A percentile compares a stretch with the other conserved stretches of the same genome.
These are phyloP conservation scores for Xylaria hypoxylon DNA, from an alignment of 2,329 filamentous ascomycete species.

Conservation along the genomic window DNA sequence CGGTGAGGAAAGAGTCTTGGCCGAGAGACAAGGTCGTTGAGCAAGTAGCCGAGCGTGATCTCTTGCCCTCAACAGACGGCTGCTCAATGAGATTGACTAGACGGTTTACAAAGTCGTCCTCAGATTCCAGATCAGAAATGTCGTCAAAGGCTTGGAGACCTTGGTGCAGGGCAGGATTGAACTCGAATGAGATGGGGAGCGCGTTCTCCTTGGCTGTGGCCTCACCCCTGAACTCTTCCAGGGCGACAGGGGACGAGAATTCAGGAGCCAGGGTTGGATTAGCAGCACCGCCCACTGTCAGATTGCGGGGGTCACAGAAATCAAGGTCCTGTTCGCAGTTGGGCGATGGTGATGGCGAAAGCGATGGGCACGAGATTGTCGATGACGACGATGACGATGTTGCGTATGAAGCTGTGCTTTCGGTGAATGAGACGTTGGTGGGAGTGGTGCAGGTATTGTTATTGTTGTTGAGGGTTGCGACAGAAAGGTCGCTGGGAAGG, in stretches of 20 bases:
- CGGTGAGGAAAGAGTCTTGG: conserved; percentile 81
- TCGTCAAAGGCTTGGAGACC: conserved; percentile 82
- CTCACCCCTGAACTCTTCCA: conserved; percentile 71
- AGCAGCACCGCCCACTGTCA: conserved; percentile 75
- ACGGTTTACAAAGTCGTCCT: conserved; percentile 84
- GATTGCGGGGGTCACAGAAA: conserved; percentile 91
- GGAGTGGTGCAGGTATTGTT: conserved; percentile 35
- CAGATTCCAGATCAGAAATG: conserved; percentile 89
- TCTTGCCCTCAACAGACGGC: conserved; percentile 71
- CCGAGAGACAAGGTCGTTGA: conserved; percentile 76
- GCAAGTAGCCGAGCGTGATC: conserved; percentile 75
- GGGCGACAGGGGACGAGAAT: conserved; percentile 72
- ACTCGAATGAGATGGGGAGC: conserved; percentile 63
- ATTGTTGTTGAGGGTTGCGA: conserved; percentile 62
- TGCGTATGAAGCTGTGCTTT: conserved; percentile 27
- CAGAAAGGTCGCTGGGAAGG: conserved; percentile 76
- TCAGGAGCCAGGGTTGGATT: conserved; percentile 67
- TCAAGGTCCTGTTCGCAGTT: conserved; percentile 80
- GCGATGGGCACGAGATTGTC: conserved; percentile 78
- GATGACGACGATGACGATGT: conserved; percentile 29
- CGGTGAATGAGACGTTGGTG: conserved; percentile 33
- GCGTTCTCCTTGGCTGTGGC: conserved; percentile 62
- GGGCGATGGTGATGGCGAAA: conserved; percentile 87
- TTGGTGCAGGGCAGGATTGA: conserved; percentile 62
- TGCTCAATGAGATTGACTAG: conserved; percentile 75